Percentiles rank a stretch among this genome's conserved stretches.
Evolutionary conservation across 2,329 filamentous ascomycete species (phyloP).

Genomic region (Aphanoascus verrucosus): DNA sequence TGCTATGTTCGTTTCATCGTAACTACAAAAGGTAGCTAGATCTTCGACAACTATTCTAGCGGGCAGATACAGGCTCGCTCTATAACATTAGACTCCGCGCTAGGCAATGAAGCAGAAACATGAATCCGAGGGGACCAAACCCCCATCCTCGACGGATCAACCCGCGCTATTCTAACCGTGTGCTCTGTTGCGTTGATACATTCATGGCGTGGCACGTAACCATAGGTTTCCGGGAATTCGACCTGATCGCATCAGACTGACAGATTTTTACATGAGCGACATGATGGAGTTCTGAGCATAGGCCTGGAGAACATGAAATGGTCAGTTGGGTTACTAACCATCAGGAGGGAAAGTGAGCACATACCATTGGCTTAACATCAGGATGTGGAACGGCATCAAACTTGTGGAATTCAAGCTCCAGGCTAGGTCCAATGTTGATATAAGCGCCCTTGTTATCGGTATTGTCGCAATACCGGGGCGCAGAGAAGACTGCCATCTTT

Average conservation of each 20-base stretch:
- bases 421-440: conserved; percentile 88
- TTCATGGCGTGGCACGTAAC: too few species aligned
- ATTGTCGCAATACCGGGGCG: conserved; percentile 92
- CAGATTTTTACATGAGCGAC: conserved; percentile 22
- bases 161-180: not conserved
- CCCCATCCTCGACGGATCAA: not conserved
- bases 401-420: conserved; percentile 83
- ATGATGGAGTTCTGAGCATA: conserved; percentile 33
- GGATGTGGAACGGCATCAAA: conserved; percentile 97
- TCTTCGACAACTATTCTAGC: not conserved
- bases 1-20: not conserved
- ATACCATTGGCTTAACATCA: conserved; percentile 79
- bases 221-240: not conserved
- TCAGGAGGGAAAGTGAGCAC: conserved; percentile 15
- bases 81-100: conserved; percentile 6
- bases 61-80: not conserved
- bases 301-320: conserved; percentile 31
- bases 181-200: too few species aligned
- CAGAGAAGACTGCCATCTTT: conserved; percentile 65
- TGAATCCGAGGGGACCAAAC: not conserved
- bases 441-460: conserved; percentile 98
- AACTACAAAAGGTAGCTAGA: not conserved
- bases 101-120: not conserved
- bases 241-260: not conserved
- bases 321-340: not conserved